These are phyloP conservation scores for Globisporangium acanthophoron DNA, from an alignment of 352 stramenopile species.

Conservation along the genomic window DNA sequence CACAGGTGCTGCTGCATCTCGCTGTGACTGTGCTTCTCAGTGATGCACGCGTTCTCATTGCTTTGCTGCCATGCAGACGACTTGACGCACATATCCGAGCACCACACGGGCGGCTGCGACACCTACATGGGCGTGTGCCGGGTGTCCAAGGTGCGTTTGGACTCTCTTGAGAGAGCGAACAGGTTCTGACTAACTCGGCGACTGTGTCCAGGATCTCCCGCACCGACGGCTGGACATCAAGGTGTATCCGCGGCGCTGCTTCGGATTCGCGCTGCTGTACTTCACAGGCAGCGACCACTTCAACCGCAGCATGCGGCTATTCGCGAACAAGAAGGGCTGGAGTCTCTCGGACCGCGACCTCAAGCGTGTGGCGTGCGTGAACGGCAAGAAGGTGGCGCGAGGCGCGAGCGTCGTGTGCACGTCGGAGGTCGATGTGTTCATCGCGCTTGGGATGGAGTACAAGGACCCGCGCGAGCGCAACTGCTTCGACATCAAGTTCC, in stretches of 20 bases:
- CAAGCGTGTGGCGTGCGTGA: conserved; percentile 52
- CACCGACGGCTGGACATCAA: conserved; percentile 84
- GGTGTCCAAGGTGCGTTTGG: conserved; percentile 36
- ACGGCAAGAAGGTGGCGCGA: conserved; percentile 52
- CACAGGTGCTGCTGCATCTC: conserved; percentile 22
- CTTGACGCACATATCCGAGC: conserved; percentile 53
- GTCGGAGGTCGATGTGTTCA: conserved; percentile 82
- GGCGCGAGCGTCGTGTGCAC: conserved; percentile 71
- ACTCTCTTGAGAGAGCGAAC: no score
- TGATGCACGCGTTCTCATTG: not conserved
- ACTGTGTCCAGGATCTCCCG: conserved; percentile 24
- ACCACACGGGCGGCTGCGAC: conserved; percentile 48
- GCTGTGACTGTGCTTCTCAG: not conserved
- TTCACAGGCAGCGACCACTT: conserved; percentile 92
- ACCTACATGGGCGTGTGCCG: conserved; percentile 87
- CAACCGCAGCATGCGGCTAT: conserved; percentile 83
- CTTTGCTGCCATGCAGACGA: conserved; percentile 30
- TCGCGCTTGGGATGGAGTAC: conserved; percentile 78
- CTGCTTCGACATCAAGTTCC: conserved; percentile 77
- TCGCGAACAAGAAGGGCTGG: conserved; percentile 75
- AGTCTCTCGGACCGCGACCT: conserved; percentile 65
- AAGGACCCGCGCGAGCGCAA: conserved; percentile 75
- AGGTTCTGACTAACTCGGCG: not conserved
- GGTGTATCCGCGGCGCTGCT: conserved; percentile 74
- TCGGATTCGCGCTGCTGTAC: conserved; percentile 84